Evolutionary conservation across 768 basidiomycete species (phyloP).

Genomic region (Postia placenta): DNA sequence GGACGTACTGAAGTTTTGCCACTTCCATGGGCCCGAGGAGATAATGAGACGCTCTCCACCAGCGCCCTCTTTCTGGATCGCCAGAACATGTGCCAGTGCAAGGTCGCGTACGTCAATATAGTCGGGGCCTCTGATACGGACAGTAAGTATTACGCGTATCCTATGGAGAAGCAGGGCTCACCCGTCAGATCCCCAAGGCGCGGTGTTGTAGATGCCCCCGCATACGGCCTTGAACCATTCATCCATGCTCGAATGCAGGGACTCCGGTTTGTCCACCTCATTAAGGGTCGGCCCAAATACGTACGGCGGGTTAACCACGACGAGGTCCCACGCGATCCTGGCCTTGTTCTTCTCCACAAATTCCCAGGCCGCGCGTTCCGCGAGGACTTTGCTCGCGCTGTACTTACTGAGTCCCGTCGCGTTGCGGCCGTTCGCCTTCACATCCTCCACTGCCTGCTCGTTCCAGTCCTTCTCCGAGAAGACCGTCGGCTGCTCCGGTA

Average conservation of each 20-base stretch:
- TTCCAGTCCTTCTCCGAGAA: conserved; percentile 62
- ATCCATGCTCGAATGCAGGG: conserved; percentile 29
- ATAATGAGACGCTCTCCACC: conserved; percentile 54
- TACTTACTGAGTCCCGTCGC: conserved; percentile 41
- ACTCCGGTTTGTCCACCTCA: conserved; percentile 25
- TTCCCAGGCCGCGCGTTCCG: conserved; percentile 55
- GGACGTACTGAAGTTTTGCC: conserved; percentile 14
- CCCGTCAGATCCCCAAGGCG: conserved; percentile 4
- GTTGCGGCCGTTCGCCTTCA: conserved; percentile 43
- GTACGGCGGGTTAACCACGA: conserved; percentile 49
- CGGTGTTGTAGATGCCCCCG: conserved; percentile 10
- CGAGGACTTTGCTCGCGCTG: conserved; percentile 49
- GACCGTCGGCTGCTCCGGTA: conserved; percentile 21
- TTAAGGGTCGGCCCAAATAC: conserved; percentile 23
- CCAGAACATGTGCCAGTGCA: conserved; percentile 47
- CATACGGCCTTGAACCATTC: conserved; percentile 27
- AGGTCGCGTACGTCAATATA: conserved; percentile 48
- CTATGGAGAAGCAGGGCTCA: not conserved
- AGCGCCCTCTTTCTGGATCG: conserved; percentile 45
- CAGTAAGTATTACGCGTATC: not conserved
- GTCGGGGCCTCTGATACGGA: not conserved
- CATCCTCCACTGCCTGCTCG: conserved; percentile 34
- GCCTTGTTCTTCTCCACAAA: conserved; percentile 38
- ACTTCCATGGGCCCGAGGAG: conserved; percentile 23
- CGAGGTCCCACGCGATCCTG: conserved; percentile 44